Base-by-base conservation (phyloP, 192 early-diverging fungal species). In the Ambispora gerdemannii region DNA sequence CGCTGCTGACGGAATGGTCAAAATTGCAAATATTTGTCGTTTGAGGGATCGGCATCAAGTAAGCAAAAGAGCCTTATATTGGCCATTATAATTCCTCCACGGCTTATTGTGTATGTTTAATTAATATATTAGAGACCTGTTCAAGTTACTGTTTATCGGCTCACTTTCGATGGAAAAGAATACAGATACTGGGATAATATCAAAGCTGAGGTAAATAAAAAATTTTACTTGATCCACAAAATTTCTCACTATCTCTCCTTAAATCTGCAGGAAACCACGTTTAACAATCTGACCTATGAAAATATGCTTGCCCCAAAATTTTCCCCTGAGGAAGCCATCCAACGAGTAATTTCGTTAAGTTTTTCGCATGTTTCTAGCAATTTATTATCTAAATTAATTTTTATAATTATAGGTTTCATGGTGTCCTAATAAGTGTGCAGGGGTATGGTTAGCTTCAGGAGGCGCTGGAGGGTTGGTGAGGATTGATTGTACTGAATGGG, bases 391-490 rank as follows among this genome's bases (percentile, higher is more conserved):
- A 31, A 38, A 27, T 31, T 65, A 50, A 20, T 50, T 50, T 11
- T 27, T 27, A 1, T 20, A 64, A 19, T 60, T 64, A n/a, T 52
- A 76, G 74, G 63, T 67, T n/a, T 28, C 32, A 33, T 78, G 77
- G 77, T 75, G 74, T 64, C 64, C 61, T 25, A 75, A 78, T 58
- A 24, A 34, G 3, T 15, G 24, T 28, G 31, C 53, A 7, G 61
- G 55, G 19, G 36, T 50, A 49, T 78, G 77, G 77, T 28, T 78
- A 8, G 74, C 60, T 32, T 75, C 77, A 17, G 77, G 77, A 4
- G 77, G 77, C 11, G 32, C 71, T 32, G 51, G 63, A 32, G 77
- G 77, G 1, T 47, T 78, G 19, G 69, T 74, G 31, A 71, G 77
- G 27, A 50, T 78, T 32, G 77, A 78, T 20, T 74, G 43, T 58